phyloP scores from a whole-genome alignment of 306 rosid genomes.

The Rosa persica region DNA sequence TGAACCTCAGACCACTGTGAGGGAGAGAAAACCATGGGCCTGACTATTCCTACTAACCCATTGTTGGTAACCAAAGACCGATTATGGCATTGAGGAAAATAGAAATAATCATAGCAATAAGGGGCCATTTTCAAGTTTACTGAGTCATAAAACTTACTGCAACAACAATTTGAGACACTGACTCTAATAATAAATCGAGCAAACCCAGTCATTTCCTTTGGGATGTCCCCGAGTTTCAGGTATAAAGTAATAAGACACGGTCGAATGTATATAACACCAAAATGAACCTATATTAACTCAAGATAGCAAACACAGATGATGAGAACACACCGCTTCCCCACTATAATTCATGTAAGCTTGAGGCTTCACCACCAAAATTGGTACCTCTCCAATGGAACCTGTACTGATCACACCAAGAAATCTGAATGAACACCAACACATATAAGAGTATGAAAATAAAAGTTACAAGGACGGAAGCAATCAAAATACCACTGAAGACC shows the following conservation, averaged over 20 bases:
- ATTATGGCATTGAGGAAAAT: not conserved
- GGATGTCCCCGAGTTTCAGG: not conserved
- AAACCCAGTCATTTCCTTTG: not conserved
- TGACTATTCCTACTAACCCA: not conserved
- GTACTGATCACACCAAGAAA: conserved; percentile 38
- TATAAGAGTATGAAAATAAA: conserved; percentile 4
- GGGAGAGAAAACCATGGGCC: not conserved
- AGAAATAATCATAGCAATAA: not conserved
- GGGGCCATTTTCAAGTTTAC: not conserved
- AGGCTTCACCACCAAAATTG: conserved; percentile 88
- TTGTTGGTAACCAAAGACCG: not conserved
- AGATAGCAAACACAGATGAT: conserved; percentile 1
- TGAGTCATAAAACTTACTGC: not conserved
- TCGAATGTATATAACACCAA: not conserved
- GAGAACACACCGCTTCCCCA: conserved; percentile 85
- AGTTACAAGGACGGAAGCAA: not conserved
- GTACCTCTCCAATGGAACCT: conserved; percentile 95
- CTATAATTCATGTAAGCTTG: conserved; percentile 87
- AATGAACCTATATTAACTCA: not conserved
- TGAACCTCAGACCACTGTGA: not conserved
- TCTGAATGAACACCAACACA: conserved; percentile 23
- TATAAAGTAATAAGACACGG: not conserved
- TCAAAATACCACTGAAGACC: conserved; percentile 23
- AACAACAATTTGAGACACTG: not conserved
- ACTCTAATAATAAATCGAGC: not conserved